These are phyloP conservation scores for Penicillium psychrosexuale DNA, from an alignment of 2,329 filamentous ascomycete genomes.

Conservation along the genomic window DNA sequence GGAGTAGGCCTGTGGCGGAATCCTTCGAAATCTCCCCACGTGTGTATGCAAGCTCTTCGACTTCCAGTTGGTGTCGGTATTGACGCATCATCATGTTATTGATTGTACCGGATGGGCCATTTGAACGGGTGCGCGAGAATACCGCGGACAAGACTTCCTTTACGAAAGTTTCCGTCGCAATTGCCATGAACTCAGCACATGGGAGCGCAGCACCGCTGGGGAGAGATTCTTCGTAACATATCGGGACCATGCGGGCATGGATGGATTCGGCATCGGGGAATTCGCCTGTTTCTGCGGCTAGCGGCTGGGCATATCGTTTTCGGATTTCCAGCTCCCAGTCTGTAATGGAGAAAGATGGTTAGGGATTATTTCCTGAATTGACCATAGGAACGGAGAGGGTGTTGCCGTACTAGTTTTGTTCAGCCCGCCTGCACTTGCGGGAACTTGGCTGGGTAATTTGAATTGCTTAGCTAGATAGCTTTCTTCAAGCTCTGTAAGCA, in stretches of 20 bases:
- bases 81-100: constrained; percentile 74
- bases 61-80: constrained; percentile 70
- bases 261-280: constrained; percentile 60
- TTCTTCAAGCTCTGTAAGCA: constrained; percentile 40
- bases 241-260: constrained; percentile 59
- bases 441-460: constrained; percentile 59
- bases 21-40: constrained; percentile 73
- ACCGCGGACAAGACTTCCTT: constrained; percentile 59
- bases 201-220: constrained; percentile 51
- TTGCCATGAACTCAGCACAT: constrained; percentile 59
- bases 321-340: constrained; percentile 65
- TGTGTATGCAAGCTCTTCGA: constrained; percentile 70
- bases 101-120: constrained; percentile 61
- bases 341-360: constrained; percentile 20
- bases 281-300: constrained; percentile 61
- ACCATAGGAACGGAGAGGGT: constrained; percentile 3
- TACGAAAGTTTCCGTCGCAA: constrained; percentile 61
- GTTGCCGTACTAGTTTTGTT: constrained; percentile 69
- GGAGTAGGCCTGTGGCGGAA: constrained; percentile 69
- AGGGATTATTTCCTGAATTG: constrained; percentile 9
- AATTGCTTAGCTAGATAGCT: constrained; percentile 48
- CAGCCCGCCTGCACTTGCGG: constrained; percentile 67
- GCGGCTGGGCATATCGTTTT: constrained; percentile 61
- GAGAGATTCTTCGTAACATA: constrained; percentile 63
- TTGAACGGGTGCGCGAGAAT: constrained; percentile 54